These are phyloP conservation scores for Ceratocystis papillata DNA, from an alignment of 2,329 filamentous ascomycete genomes.

Conservation along the genomic window DNA sequence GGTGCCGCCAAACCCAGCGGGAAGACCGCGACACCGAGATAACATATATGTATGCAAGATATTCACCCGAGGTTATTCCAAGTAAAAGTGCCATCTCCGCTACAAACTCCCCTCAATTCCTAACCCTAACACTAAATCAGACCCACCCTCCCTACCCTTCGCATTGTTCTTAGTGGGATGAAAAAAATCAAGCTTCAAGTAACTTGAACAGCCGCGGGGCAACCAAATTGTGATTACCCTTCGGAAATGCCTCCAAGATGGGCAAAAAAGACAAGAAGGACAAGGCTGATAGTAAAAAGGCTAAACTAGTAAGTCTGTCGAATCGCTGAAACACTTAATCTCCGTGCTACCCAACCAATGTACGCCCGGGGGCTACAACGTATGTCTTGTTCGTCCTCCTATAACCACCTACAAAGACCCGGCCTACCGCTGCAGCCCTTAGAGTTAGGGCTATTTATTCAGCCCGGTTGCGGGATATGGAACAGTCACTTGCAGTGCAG, in stretches of 20 bases:
- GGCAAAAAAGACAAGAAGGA: constrained; percentile 42
- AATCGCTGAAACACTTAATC: neutral
- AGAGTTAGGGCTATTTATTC: neutral
- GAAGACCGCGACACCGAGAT: too few species aligned
- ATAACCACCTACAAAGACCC: neutral
- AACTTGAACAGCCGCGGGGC: too few species aligned
- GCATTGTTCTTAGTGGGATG: too few species aligned
- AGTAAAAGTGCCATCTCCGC: too few species aligned
- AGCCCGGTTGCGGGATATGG: neutral
- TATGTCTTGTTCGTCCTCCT: too few species aligned
- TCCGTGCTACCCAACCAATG: neutral
- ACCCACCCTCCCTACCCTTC: too few species aligned
- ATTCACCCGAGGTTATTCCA: too few species aligned
- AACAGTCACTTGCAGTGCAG: neutral
- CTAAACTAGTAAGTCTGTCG: constrained; percentile 35
- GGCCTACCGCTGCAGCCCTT: neutral
- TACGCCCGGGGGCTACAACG: neutral
- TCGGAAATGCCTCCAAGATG: constrained; percentile 29
- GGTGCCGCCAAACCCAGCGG: too few species aligned
- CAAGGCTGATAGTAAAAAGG: constrained; percentile 40
- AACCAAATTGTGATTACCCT: neutral
- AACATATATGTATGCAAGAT: too few species aligned
- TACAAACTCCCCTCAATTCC: too few species aligned
- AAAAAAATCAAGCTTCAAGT: too few species aligned
- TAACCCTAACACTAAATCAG: too few species aligned